Base-by-base conservation (phyloP, 2,329 filamentous ascomycete species). In the Parascedosporium putredinis region DNA sequence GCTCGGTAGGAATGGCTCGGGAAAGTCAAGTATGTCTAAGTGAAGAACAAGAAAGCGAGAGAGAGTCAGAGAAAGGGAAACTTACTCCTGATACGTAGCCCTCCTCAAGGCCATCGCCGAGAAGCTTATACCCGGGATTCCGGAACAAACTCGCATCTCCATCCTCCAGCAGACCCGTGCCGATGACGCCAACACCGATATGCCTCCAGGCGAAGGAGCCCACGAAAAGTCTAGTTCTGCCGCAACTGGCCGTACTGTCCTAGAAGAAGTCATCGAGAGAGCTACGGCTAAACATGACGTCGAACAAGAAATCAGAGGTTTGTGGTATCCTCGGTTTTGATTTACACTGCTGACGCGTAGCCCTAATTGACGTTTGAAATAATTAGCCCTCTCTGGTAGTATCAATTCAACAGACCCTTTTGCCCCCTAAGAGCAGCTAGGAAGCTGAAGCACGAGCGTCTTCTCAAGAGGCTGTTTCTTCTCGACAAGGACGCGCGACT, bases 1-100 rank as follows among this genome's bases (percentile, higher is more conserved):
- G 2, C 72, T 91, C 18, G 88, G 88, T 0, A 75, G 86, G 5
- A 94, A 94, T 64, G 88, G 88, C 1, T 84, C 82, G 2, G 88
- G 88, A 5, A 94, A 94, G 61, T 90, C 86, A 3, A 91, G 81
- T 84, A 64, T 63, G 74, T 59, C 12, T n/a, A 45, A 23, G 16
- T 5, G 12, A 27, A 3, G 23, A 29, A 16, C n/a, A n/a, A 4
- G 6, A 14, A 16, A 5, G 3, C 43, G 22, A 29, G n/a, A 23
- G 23, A 16, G 4, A 20, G 36, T 24, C 9, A 5, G 4, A 33
- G 20, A 27, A 18, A 6, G 24, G 12, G 5, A 12, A 18, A 18
- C 46, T 48, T 40, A 48, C n/a, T 38, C 33, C 9, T 5, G 10
- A 12, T 31, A n/a, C 3, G 22, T 43, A 85, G 82, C 86, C 0